Evolutionary conservation across 257 asterid species (phyloP), one percentile per base, ranked within the genome.

Genomic region (Nicotiana tomentosiformis): DNA sequence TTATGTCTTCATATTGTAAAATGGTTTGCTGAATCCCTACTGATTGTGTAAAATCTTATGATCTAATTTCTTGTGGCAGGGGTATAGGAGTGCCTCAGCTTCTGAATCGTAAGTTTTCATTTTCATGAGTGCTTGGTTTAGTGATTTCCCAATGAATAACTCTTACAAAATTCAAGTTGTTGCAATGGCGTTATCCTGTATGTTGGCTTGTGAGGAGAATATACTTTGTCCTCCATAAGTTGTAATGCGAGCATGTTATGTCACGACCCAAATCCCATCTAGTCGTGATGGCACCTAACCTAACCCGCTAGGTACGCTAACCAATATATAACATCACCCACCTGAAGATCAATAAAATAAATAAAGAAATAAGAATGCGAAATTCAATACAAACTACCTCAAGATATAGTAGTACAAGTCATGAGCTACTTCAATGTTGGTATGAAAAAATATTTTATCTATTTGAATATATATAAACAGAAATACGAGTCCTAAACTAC

Each of bases 1-100:
- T 72, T 74, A 49, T 49, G 62, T 74, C 62, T 74, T 74, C 43
- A 7, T 74, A 39, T 51, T 51, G 62, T 74, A 26, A 49, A 74
- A 74, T 74, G 2, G 62, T 51, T 74, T 74, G 26, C 64, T 74
- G 80, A 23, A 74, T 51, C 43, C 51, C 64, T 49, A 74, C 64
- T 74, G 62, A 32, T 30, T 29, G 11, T 58, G 32, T 79, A 20
- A 62, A 80, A 51, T 61, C 78, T 83, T 4, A 68, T 46, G 51
- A 60, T 49, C 83, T 81, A 30, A 69, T 69, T 87, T 20, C 79
- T 80, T 87, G 80, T 86, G 82, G 78, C 97, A 95, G 98, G 98
- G 98, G 60, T 95, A 95, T 87, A 90, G 98, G 93, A 95, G 90
- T 84, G 93, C 98, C 86, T 86, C 97, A n/a, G 97, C 98, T 85